Evolutionary conservation across 2,329 filamentous ascomycete genomes (phyloP), one percentile per base, ranked within the genome.

Genomic region (Trichoderma simmonsii): DNA sequence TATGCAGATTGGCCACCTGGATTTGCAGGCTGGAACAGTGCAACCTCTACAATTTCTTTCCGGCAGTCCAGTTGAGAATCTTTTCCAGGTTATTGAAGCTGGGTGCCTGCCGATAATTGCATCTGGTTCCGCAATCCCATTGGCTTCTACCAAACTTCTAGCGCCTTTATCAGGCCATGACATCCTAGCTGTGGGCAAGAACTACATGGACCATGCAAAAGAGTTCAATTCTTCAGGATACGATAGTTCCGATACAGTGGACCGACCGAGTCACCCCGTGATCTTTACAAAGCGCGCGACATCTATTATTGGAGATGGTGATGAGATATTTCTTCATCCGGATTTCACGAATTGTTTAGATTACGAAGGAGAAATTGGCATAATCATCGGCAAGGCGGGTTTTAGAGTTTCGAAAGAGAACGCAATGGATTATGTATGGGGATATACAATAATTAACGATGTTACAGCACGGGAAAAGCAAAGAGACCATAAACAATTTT

Each of bases 221-320:
- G 66, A 61, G 36, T 69, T 69, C 21, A 60, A 69, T 28, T 56
- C 66, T 15, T 69, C 66, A 14, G 56, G 66, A 26, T 60, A 26
- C 36, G 66, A 69, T 26, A 61, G 66, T n/a, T 69, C 66, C 2
- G 66, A 69, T 39, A 69, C 60, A 36, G 66, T 60, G 15, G 66
- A 61, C 28, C 39, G 1, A 26, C 66, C 56, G 12, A 69, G 56
- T 36, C 66, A 69, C 26, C 66, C 66, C 9, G 39, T 69, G n/a
- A 69, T 69, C 56, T 69, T 69, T 39, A 69, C 66, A 3, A 69
- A 61, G 56, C 66, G 66, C 26, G 66, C 66, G n/a, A 69, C 66
- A 11, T 61, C 56, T n/a, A 69, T 69, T 14, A 69, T 69, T 34
- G 66, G 34, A 11, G 12, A 69, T 26, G 66, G 66, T 21, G 66